phyloP scores from a whole-genome alignment of 2,329 filamentous ascomycete species.

The Ceratocystis diversiconidia region DNA sequence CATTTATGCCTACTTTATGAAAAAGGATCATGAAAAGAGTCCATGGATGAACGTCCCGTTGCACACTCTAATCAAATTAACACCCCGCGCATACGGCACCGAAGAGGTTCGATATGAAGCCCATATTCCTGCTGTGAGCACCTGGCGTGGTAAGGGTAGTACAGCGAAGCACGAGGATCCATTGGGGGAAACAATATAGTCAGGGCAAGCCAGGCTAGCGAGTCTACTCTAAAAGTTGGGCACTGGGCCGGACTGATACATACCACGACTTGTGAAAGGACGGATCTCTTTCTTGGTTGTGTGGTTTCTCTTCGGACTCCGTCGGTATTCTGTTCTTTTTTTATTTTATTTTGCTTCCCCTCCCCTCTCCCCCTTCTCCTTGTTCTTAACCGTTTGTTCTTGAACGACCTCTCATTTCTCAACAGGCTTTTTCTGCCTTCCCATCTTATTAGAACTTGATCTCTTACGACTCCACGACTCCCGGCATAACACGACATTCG shows the following conservation, averaged over 20 bases:
- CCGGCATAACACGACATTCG: background rate
- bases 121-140: conserved; percentile 89
- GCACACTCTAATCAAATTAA: conserved; percentile 92
- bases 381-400: background rate
- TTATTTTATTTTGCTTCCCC: background rate
- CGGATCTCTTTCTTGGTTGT: background rate
- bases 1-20: conserved; percentile 99
- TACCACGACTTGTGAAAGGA: too few species aligned
- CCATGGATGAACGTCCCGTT: conserved; percentile 98
- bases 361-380: too few species aligned
- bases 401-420: background rate
- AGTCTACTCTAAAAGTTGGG: too few species aligned
- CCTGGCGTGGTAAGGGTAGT: conserved; percentile 87
- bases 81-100: conserved; percentile 84
- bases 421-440: background rate
- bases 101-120: conserved; percentile 78
- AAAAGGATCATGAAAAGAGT: conserved; percentile 78
- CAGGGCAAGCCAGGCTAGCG: background rate
- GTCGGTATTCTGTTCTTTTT: background rate
- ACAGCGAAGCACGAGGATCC: conserved; percentile 74
- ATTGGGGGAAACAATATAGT: conserved; percentile 24
- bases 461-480: conserved; percentile 1
- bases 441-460: conserved; percentile 1
- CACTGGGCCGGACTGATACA: too few species aligned
- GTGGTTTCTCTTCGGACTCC: background rate